These are phyloP conservation scores for Camelina sativa DNA, from an alignment of 345 rosid species.

Conservation along the genomic window DNA sequence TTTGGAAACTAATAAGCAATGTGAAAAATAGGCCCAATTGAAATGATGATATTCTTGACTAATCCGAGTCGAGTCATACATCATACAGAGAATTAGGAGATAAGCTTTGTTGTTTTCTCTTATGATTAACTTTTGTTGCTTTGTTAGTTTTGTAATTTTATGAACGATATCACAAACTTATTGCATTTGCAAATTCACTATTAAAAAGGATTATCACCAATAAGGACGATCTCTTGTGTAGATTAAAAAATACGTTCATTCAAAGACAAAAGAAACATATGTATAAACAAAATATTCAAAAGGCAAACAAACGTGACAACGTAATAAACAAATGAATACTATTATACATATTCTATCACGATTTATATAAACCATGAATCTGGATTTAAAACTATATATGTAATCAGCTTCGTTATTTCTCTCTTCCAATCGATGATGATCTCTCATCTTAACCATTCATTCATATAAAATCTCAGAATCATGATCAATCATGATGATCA, in stretches of 20 bases:
- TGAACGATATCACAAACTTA: neutral
- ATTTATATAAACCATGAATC: slow-evolving; percentile 22
- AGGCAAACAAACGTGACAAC: slow-evolving; percentile 13
- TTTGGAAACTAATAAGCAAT: neutral
- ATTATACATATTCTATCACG: slow-evolving; percentile 25
- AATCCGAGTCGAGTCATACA: neutral
- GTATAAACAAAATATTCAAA: neutral
- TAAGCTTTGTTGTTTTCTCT: slow-evolving; percentile 2
- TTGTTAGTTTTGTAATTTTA: slow-evolving; percentile 1
- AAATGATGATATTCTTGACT: slow-evolving; percentile 9
- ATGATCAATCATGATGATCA: slow-evolving; percentile 16
- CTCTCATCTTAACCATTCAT: neutral
- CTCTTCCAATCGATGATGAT: slow-evolving; percentile 7
- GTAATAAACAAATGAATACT: neutral
- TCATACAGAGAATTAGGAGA: neutral
- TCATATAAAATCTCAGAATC: slow-evolving; percentile 25
- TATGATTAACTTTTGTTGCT: slow-evolving; percentile 14
- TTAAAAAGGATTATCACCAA: no score
- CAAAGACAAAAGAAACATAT: neutral
- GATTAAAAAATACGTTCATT: no score
- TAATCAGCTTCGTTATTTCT: neutral
- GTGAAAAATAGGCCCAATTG: slow-evolving; percentile 7
- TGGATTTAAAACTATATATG: slow-evolving; percentile 15
- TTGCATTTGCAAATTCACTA: neutral
- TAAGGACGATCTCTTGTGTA: no score